Evolutionary conservation across 2,329 filamentous ascomycete species (phyloP).

Genomic region (Talaromyces islandicus): DNA sequence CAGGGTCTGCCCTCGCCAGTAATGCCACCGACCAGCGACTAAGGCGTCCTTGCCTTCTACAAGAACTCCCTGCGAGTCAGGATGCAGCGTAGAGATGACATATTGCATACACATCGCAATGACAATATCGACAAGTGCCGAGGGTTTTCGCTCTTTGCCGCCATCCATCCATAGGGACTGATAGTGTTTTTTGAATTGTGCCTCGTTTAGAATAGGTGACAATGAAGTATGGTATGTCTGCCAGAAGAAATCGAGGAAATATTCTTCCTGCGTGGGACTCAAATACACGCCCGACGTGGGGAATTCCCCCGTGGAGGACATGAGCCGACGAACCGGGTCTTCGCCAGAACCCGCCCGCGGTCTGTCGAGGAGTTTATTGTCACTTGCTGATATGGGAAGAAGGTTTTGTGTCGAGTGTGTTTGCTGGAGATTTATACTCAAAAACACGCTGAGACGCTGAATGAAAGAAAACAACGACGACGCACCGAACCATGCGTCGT

Average conservation of each 20-base stretch:
- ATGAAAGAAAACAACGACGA: slow-evolving; percentile 4
- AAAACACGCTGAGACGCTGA: neutral
- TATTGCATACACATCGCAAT: slow-evolving; percentile 10
- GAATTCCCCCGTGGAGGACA: neutral
- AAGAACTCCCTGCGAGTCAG: neutral
- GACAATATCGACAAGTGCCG: slow-evolving; percentile 6
- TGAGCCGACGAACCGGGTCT: neutral
- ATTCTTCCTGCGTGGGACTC: slow-evolving; percentile 2
- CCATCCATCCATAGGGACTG: slow-evolving; percentile 4
- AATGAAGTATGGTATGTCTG: slow-evolving; percentile 1
- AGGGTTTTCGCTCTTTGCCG: neutral
- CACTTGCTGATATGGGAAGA: slow-evolving; percentile 1
- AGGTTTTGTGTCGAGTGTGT: neutral
- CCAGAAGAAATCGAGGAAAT: slow-evolving; percentile 6
- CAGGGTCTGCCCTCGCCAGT: slow-evolving; percentile 2
- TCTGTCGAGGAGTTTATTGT: slow-evolving; percentile 1
- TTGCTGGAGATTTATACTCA: neutral
- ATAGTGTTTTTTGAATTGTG: slow-evolving; percentile 7
- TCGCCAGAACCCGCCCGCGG: neutral
- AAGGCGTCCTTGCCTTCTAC: slow-evolving; percentile 3
- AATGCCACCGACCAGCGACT: slow-evolving; percentile 6
- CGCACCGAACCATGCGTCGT: slow-evolving; percentile 5
- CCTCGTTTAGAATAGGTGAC: slow-evolving; percentile 2
- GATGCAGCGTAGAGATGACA: neutral
- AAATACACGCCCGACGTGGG: neutral